Conservation (phyloP, 306 rosid genomes). For the Malus orientalis region DNA sequence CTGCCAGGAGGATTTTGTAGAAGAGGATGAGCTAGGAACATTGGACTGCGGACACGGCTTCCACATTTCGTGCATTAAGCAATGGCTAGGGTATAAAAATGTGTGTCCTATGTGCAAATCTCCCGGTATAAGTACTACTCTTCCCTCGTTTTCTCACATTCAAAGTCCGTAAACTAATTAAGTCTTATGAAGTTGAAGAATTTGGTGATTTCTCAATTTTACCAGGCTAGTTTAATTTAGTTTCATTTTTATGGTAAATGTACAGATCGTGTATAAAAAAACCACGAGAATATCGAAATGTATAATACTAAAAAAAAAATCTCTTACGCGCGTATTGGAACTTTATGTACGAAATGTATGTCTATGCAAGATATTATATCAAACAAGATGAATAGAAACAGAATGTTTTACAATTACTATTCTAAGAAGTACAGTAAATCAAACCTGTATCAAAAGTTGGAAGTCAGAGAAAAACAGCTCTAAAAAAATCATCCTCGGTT, state of each 20-base stretch:
- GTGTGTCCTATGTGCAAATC: slow-evolving; percentile 12
- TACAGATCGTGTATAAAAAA: not conserved
- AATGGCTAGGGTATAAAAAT: slow-evolving; percentile 20
- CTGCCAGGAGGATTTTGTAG: slow-evolving; percentile 16
- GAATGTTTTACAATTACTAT: not conserved
- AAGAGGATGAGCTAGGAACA: slow-evolving; percentile 17
- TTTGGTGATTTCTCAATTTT: not conserved
- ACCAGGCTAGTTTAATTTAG: not conserved
- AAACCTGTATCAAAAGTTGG: not conserved
- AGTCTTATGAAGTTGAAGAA: not conserved
- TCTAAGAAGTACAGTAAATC: not conserved
- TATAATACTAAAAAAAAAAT: not conserved
- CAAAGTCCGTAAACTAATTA: not conserved
- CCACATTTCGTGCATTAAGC: slow-evolving; percentile 19
- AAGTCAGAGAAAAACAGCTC: not conserved
- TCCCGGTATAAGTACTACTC: not conserved
- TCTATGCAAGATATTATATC: not conserved
- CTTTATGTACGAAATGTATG: not conserved
- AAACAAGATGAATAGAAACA: not conserved
- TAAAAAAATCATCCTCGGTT: not conserved
- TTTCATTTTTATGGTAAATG: not conserved
- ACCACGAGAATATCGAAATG: not conserved
- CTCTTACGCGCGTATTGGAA: not conserved
- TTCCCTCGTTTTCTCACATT: not conserved
- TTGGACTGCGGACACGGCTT: slow-evolving; percentile 10